Conservation (phyloP, 2,329 filamentous ascomycete species). For the Nemania sp. region DNA sequence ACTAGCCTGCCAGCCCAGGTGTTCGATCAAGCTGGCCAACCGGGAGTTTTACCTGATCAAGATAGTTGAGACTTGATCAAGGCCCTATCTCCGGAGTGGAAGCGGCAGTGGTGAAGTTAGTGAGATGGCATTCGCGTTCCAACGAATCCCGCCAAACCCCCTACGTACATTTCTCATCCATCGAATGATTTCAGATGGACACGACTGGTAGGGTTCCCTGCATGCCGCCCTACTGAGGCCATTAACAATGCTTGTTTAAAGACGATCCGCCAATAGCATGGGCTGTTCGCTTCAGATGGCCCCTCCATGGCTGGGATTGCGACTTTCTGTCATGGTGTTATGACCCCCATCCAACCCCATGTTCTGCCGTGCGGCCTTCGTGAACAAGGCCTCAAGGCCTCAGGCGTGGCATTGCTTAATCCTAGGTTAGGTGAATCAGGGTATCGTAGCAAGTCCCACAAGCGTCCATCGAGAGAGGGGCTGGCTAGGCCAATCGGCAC, state of each 20-base stretch:
- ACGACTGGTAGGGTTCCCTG: conserved; percentile 12
- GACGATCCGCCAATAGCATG: conserved; percentile 11
- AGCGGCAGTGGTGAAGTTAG: conserved; percentile 8
- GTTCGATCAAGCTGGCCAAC: conserved; percentile 1
- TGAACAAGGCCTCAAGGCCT: conserved; percentile 9
- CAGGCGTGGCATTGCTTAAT: conserved; percentile 22
- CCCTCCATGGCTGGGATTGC: conserved; percentile 15
- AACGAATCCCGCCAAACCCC: conserved; percentile 2
- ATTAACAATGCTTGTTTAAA: conserved; percentile 7
- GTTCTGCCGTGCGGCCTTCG: conserved; percentile 18
- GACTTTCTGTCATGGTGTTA: conserved; percentile 20
- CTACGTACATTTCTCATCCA: neutral
- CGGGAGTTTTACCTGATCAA: conserved; percentile 13
- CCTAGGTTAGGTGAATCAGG: conserved; percentile 16
- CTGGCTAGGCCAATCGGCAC: conserved; percentile 31
- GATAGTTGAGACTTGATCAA: conserved; percentile 11
- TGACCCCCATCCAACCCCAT: conserved; percentile 27
- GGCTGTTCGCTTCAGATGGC: conserved; percentile 7
- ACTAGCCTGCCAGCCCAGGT: neutral
- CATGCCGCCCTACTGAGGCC: conserved; percentile 15
- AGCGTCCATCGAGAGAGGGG: conserved; percentile 14
- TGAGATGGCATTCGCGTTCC: neutral
- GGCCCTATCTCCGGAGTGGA: conserved; percentile 2
- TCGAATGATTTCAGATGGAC: conserved; percentile 13
- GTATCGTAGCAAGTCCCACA: conserved; percentile 13